phyloP scores from a whole-genome alignment of 2,329 filamentous ascomycete species.

The Mycosphaerella arachidis region DNA sequence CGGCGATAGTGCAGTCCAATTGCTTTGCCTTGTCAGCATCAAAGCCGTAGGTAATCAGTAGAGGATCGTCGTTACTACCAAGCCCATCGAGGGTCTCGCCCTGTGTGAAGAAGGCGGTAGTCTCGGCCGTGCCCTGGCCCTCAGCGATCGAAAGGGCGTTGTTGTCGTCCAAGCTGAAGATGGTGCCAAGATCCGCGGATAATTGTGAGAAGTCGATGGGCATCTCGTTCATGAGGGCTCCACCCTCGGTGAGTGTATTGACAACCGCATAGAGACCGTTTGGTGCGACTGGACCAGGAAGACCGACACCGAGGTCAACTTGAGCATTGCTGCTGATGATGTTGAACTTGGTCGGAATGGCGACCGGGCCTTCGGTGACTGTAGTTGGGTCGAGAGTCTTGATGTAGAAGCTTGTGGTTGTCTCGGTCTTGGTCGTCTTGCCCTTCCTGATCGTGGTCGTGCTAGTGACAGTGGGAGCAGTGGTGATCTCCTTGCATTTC shows the following conservation, averaged over 20 bases:
- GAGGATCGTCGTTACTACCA: neutral
- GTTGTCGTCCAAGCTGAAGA: neutral
- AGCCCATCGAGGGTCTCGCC: neutral
- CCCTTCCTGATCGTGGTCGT: neutral
- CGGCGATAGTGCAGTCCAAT: neutral
- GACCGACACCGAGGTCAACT: neutral
- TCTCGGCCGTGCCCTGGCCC: neutral
- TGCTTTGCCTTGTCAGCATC: neutral
- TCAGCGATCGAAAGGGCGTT: neutral
- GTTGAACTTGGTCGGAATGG: neutral
- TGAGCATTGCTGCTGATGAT: neutral
- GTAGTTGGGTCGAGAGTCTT: neutral
- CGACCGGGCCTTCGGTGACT: neutral
- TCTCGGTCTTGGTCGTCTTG: neutral
- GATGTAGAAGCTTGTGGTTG: neutral
- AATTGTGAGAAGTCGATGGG: neutral
- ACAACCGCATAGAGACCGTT: neutral
- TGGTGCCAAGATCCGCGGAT: neutral
- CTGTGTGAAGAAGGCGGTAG: neutral
- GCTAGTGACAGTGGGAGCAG: neutral
- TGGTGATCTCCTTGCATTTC: neutral
- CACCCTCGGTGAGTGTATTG: neutral
- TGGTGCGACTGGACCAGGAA: too few species aligned
- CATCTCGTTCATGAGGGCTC: neutral
- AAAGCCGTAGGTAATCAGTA: neutral